A percentile compares a stretch with the other conserved stretches of the same genome.
phyloP scores from a whole-genome alignment of 2,329 filamentous ascomycete species.

The Westerdykella aurantiaca region DNA sequence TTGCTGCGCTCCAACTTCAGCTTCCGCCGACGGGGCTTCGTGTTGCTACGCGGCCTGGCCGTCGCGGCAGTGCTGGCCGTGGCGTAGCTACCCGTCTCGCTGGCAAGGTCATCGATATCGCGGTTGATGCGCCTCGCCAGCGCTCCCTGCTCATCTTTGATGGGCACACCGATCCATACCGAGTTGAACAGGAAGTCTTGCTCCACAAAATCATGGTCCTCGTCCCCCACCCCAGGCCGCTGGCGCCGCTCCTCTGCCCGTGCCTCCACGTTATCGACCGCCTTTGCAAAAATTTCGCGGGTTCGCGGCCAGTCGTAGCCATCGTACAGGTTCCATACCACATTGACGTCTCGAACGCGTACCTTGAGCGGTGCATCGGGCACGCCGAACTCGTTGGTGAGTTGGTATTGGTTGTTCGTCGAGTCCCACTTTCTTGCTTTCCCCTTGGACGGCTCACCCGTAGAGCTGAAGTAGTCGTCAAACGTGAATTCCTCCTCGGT shows the following conservation, averaged over 20 bases:
- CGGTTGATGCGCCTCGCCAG: constrained; percentile 80
- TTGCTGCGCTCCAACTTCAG: constrained; percentile 78
- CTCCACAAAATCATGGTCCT: constrained; percentile 61
- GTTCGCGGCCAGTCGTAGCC: constrained; percentile 95
- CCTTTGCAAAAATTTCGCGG: constrained; percentile 76
- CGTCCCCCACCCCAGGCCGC: constrained; percentile 65
- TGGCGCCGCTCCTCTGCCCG: constrained; percentile 70
- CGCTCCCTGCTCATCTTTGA: constrained; percentile 77
- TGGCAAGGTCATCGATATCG: constrained; percentile 76
- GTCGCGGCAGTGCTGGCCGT: constrained; percentile 51
- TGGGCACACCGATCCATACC: constrained; percentile 90
- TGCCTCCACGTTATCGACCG: constrained; percentile 79
- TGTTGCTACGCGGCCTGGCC: constrained; percentile 39
- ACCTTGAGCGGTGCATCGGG: constrained; percentile 68
- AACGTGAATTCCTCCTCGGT: constrained; percentile 61
- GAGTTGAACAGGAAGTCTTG: constrained; percentile 98
- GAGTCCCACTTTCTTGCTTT: constrained; percentile 78
- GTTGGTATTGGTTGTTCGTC: constrained; percentile 65
- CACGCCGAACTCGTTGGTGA: constrained; percentile 56
- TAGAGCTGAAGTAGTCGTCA: constrained; percentile 66
- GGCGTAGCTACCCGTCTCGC: constrained; percentile 84
- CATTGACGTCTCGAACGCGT: constrained; percentile 75
- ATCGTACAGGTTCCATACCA: constrained; percentile 98
- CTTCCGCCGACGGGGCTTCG: constrained; percentile 43
- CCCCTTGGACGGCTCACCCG: constrained; percentile 52